A percentile compares a stretch with the other conserved stretches of the same genome.
Evolutionary conservation across 2,329 filamentous ascomycete genomes (phyloP).

Genomic region (Fusarium odoratissimum): DNA sequence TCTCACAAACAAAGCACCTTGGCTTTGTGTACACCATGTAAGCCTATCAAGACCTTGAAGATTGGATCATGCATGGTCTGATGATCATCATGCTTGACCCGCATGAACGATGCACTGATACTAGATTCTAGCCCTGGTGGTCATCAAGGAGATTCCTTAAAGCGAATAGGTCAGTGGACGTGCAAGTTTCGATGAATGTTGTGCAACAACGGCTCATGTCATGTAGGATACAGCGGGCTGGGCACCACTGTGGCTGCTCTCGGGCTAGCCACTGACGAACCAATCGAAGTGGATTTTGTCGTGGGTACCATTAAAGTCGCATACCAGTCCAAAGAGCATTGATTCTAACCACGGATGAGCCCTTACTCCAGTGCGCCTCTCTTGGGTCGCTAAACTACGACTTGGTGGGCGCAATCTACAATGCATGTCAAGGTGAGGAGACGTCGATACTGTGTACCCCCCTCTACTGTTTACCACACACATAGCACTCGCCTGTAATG

Average conservation of each 20-base stretch:
- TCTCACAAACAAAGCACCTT: slow-evolving; percentile 75
- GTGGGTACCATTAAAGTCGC: slow-evolving; percentile 56
- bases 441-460: slow-evolving; percentile 29
- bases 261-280: slow-evolving; percentile 65
- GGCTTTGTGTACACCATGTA: slow-evolving; percentile 90
- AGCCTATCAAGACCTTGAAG: slow-evolving; percentile 45
- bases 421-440: slow-evolving; percentile 63
- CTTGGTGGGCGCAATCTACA: slow-evolving; percentile 70
- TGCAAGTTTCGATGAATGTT: slow-evolving; percentile 16
- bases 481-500: slow-evolving; percentile 11
- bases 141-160: slow-evolving; percentile 46
- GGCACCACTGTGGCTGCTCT: slow-evolving; percentile 73
- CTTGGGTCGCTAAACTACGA: slow-evolving; percentile 79
- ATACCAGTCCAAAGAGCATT: slow-evolving; percentile 24
- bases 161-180: slow-evolving; percentile 47
- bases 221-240: slow-evolving; percentile 78
- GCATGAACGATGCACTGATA: slow-evolving; percentile 28
- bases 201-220: slow-evolving; percentile 40
- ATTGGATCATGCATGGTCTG: slow-evolving; percentile 10
- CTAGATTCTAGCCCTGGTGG: slow-evolving; percentile 50
- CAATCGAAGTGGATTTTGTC: slow-evolving; percentile 78
- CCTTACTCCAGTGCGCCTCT: slow-evolving; percentile 73
- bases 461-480: slow-evolving; percentile 23
- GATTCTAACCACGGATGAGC: slow-evolving; percentile 32
- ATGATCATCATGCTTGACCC: slow-evolving; percentile 9